These are phyloP conservation scores for Epithele typhae DNA, from an alignment of 768 basidiomycete genomes.

Conservation along the genomic window DNA sequence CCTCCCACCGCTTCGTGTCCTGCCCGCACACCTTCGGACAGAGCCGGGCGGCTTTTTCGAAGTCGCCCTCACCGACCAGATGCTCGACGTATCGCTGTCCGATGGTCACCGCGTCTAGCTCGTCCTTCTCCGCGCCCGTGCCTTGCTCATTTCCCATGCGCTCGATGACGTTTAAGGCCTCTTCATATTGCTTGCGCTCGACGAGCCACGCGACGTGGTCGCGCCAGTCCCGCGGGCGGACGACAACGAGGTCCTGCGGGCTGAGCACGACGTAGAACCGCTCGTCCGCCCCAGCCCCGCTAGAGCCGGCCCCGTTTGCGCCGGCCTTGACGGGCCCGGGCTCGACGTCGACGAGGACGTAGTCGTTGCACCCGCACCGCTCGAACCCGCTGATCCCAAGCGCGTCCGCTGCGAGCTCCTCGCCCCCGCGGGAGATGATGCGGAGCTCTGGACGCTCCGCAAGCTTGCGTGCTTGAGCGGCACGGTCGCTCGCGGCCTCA, in stretches of 20 bases:
- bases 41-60: slow-evolving; percentile 72
- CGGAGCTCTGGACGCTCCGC: slow-evolving; percentile 93
- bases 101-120: slow-evolving; percentile 59
- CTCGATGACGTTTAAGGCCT: slow-evolving; percentile 82
- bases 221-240: slow-evolving; percentile 79
- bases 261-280: slow-evolving; percentile 80
- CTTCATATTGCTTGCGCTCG: slow-evolving; percentile 80
- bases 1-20: slow-evolving; percentile 85
- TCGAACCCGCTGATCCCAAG: slow-evolving; percentile 76
- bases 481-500: slow-evolving; percentile 67
- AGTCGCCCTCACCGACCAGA: slow-evolving; percentile 74
- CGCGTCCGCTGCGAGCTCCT: slow-evolving; percentile 84
- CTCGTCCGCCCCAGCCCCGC: slow-evolving; percentile 5
- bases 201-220: slow-evolving; percentile 95
- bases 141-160: slow-evolving; percentile 42
- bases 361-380: slow-evolving; percentile 90
- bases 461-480: slow-evolving; percentile 72
- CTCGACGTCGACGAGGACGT: slow-evolving; percentile 57
- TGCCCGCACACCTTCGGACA: slow-evolving; percentile 83
- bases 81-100: slow-evolving; percentile 85
- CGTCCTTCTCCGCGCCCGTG: slow-evolving; percentile 24
- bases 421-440: slow-evolving; percentile 84
- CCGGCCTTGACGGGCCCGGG: neutral
- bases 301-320: neutral
- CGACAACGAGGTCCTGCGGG: slow-evolving; percentile 83